Base-by-base conservation (phyloP, 805 yeast species). In the Grigorovia yakushimaensis region DNA sequence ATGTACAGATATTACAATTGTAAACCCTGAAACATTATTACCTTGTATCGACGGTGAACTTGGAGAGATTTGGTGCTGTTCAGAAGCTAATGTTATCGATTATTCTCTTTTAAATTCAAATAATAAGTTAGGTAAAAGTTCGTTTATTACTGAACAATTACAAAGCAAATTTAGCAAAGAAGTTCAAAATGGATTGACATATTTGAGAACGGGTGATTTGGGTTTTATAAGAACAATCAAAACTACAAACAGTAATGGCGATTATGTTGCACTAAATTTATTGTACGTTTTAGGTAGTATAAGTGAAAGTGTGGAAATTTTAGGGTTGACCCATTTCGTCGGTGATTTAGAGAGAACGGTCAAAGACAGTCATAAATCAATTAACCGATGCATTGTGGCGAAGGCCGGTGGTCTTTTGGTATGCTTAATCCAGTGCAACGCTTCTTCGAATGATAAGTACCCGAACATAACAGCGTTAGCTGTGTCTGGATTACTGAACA, bases 21-120 rank as follows among this genome's bases (percentile, higher is more conserved):
- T 93, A 3, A 93, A 93, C 54, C 98, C 98, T 1, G 97, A 93
- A 60, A 91, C 97, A 0, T 65, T 76, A 41, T 69, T 72, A 46
- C 69, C 88, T 11, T 91, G 98, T 60, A 78, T 76, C 49, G 82
- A 81, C 45, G 97, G 98, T 7, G 98, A 93, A 64, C 81, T 79
- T 63, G 99, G 99, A 33, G 99, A 93, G 66, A 88, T 93, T 38
- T 93, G 98, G 98, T 94, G 91, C 2, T 78, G 85, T 52, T 84
- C 95, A 1, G 95, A 88, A 53, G 95, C 91, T 0, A 88, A 84
- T 55, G 82, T 80, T 24, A 63, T 72, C 11, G 77, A 78, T 6
- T 82, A 79, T 60, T 76, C 78, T 38, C 71, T 76, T 45, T 79
- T 79, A 3, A 46, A 41, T 20, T 46, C 46, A 7, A 57, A 56